Base-by-base conservation (phyloP, 2,329 filamentous ascomycete species). In the Fusarium nelsonii region DNA sequence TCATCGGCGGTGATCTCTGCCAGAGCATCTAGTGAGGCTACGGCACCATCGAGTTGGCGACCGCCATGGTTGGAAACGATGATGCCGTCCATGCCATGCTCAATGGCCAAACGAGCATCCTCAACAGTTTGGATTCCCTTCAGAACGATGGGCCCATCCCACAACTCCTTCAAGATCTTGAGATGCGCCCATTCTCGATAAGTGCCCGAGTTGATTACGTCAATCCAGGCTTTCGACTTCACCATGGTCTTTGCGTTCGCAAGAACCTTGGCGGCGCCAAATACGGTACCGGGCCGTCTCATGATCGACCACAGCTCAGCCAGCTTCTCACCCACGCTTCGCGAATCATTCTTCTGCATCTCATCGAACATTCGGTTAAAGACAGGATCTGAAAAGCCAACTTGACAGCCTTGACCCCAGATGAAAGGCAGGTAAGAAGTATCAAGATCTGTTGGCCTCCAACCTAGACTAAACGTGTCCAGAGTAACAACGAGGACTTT, bases 401-500 rank as follows among this genome's bases (percentile, higher is more conserved):
- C 83, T 44, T 85, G 81, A 51, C 87, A 85, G 4, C 90, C 90
- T 11, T 86, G 76, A 0, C 87, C 86, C 39, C 80, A 83, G 30
- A 88, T 78, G 67, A 92, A 91, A 0, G 89, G 86, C 0, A 88
- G 72, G 71, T 87, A 91, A 4, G 82, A 86, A 15, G 84, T 83
- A 67, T 92, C 90, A 6, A 93, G 83, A 73, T 93, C 91, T 0
- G 81, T 83, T 0, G 90, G 91, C 37, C 91, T 83, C 90, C 91
- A 94, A 1, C 85, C 86, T 36, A 93, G 82, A 14, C 84, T 84
- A 78, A 88, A 92, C 0, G 90, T 93, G 76, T 94, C 91, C 0
- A 93, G 81, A 0, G 92, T 94, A 1, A 94, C 88, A 8, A 93
- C 86, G 0, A 93, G 82, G 1, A 88, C 89, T 34, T 83, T 84